Base-by-base conservation (phyloP, 108 stramenopile genomes). In the Skeletonema grethae region DNA sequence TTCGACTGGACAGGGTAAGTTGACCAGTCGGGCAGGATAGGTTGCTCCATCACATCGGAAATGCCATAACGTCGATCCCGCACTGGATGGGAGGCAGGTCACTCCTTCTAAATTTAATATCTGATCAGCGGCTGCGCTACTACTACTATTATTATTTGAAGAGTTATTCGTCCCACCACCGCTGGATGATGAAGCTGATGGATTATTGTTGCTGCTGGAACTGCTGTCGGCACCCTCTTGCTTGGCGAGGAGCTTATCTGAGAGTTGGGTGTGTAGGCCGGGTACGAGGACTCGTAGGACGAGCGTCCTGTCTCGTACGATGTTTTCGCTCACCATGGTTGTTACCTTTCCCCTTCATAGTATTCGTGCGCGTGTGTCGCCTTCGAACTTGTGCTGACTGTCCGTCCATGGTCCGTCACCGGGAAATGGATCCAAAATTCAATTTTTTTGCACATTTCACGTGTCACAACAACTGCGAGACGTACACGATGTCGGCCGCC, bases 1-100 rank as follows among this genome's bases (percentile, higher is more conserved):
- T 83, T 97, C 97, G 41, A 97, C 77, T 13, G 92, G 88, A 72
- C 94, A 95, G n/a, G 97, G 97, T 11, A 97, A 74, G 78, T 97
- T 96, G 46, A 95, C 95, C 16, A 97, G 69, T 48, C 91, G 86
- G 28, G 97, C 97, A 35, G 97, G 95, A 84, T 95, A 96, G 1
- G 85, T 87, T 5, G 93, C 93, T 0, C 92, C 95, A 74, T 94
- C 90, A 68, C 93, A 94, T 73, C 84, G 85, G 75, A 95, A 95
- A 69, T 90, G 83, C 86, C 86, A 95, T 68, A 92, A 65, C 11
- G 93, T 95, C 3, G 76, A 79, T 39, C 82, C 86, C 36, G 61
- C 63, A 31, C 80, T 83, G 13, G 75, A 63, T 35, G 80, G 75
- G 29, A 72, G 29, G 29, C 90, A 90, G 8, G 85, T 75, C 2